Conservation (phyloP, 768 basidiomycete genomes). For the Suillus weaverae region DNA sequence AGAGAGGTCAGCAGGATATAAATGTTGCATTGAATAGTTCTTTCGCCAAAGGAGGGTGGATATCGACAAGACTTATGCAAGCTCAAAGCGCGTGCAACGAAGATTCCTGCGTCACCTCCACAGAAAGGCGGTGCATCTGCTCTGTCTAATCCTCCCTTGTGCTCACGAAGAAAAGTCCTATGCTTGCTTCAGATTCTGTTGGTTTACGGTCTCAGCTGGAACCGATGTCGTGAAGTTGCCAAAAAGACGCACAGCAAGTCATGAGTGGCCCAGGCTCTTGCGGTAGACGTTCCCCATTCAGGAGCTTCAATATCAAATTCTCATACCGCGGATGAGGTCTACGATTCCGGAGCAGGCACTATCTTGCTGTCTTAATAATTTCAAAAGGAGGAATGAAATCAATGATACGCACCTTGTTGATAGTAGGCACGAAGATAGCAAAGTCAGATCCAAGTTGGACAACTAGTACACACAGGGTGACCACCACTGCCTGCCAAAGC, state of each 20-base stretch:
- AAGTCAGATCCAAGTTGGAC: constrained; percentile 95
- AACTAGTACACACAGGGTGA: constrained; percentile 88
- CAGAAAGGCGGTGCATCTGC: constrained; percentile 91
- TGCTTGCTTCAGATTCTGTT: constrained; percentile 94
- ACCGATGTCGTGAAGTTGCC: neutral
- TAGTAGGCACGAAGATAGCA: constrained; percentile 95
- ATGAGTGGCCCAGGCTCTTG: constrained; percentile 75
- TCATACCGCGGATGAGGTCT: constrained; percentile 87
- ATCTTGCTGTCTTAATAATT: constrained; percentile 9
- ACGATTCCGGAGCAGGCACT: constrained; percentile 77
- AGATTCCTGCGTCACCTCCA: constrained; percentile 97
- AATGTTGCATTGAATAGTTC: constrained; percentile 99
- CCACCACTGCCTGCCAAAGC: constrained; percentile 83
- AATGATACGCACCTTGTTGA: constrained; percentile 72
- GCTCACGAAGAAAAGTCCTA: constrained; percentile 85
- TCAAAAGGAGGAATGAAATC: neutral
- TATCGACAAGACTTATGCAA: constrained; percentile 91
- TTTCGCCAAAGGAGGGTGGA: constrained; percentile 86
- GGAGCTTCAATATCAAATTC: constrained; percentile 79
- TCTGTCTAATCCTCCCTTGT: constrained; percentile 90
- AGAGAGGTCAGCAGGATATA: constrained; percentile 97
- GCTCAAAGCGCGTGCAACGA: constrained; percentile 97
- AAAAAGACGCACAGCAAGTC: constrained; percentile 56
- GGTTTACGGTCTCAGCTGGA: constrained; percentile 74
- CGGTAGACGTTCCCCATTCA: constrained; percentile 89